A percentile compares a stretch with the other conserved stretches of the same genome.
Conservation (phyloP, 352 stramenopile genomes). For the Globisporangium solare region DNA sequence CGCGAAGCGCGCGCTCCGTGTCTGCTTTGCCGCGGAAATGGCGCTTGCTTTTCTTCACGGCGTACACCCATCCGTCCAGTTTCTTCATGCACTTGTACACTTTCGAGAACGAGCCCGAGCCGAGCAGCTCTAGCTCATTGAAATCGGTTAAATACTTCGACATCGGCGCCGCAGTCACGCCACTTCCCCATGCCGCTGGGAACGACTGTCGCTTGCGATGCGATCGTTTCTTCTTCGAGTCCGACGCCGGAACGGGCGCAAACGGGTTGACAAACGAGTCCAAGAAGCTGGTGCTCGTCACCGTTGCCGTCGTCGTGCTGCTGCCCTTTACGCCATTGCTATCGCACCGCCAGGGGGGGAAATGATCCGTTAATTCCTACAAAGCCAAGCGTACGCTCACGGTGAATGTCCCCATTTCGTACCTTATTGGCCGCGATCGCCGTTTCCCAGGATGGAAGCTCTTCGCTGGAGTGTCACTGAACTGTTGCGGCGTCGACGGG, state of each 20-base stretch:
- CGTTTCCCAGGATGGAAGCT: slow-evolving; percentile 23
- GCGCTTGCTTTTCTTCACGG: slow-evolving; percentile 86
- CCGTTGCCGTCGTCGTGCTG: slow-evolving; percentile 13
- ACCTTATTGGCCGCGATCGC: slow-evolving; percentile 24
- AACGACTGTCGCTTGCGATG: slow-evolving; percentile 69
- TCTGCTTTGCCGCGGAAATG: slow-evolving; percentile 78
- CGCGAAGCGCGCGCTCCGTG: slow-evolving; percentile 74
- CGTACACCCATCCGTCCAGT: slow-evolving; percentile 84
- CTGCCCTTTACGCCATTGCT: neutral
- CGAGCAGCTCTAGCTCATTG: slow-evolving; percentile 67
- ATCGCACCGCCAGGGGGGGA: no score
- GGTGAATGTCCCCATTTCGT: neutral
- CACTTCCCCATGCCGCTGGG: slow-evolving; percentile 33
- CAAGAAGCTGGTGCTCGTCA: slow-evolving; percentile 1
- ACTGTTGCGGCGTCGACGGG: slow-evolving; percentile 28
- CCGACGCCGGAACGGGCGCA: slow-evolving; percentile 41
- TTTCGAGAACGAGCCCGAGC: slow-evolving; percentile 84
- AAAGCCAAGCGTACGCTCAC: no score
- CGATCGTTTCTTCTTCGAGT: slow-evolving; percentile 56
- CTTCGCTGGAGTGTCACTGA: slow-evolving; percentile 16
- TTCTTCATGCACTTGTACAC: slow-evolving; percentile 86
- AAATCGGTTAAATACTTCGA: slow-evolving; percentile 82
- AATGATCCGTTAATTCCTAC: no score
- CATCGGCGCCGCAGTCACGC: slow-evolving; percentile 28
- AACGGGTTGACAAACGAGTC: slow-evolving; percentile 73